These are phyloP conservation scores for Aristolochia fimbriata DNA, from an alignment of 164 flowering plant genomes.

Conservation along the genomic window DNA sequence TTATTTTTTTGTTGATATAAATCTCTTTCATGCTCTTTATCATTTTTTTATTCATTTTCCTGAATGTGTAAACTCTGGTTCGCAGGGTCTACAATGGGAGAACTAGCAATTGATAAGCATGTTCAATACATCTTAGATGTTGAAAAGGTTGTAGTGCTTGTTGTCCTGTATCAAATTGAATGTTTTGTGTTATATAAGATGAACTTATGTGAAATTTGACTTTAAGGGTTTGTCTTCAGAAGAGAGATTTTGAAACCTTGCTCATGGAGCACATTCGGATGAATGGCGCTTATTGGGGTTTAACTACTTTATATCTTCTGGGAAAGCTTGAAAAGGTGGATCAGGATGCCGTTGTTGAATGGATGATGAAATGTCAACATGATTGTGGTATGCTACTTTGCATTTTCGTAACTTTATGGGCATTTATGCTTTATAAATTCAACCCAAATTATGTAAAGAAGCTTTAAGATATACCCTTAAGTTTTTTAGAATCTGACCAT, in stretches of 20 bases:
- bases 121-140: conserved; percentile 52
- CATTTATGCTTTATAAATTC: too few relatives aligned
- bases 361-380: conserved; percentile 82
- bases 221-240: conserved; percentile 15
- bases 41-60: too few relatives aligned
- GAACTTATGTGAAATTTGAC: neutral
- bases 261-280: conserved; percentile 85
- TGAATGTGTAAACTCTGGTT: too few relatives aligned
- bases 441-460: too few relatives aligned
- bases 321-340: conserved; percentile 60
- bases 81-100: conserved; percentile 31
- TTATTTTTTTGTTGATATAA: too few relatives aligned
- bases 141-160: conserved; percentile 51
- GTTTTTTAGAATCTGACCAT: too few relatives aligned
- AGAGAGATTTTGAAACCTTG: conserved; percentile 67
- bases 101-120: conserved; percentile 60
- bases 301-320: conserved; percentile 68
- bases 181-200: neutral
- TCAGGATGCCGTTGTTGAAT: conserved; percentile 60
- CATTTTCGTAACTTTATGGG: too few relatives aligned
- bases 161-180: neutral
- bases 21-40: too few relatives aligned
- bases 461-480: too few relatives aligned
- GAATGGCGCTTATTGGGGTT: conserved; percentile 94
- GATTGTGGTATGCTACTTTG: conserved; percentile 57